Base-by-base conservation (phyloP, 176 grass and related monocot genomes). In the Hsuehochloa calcarea region DNA sequence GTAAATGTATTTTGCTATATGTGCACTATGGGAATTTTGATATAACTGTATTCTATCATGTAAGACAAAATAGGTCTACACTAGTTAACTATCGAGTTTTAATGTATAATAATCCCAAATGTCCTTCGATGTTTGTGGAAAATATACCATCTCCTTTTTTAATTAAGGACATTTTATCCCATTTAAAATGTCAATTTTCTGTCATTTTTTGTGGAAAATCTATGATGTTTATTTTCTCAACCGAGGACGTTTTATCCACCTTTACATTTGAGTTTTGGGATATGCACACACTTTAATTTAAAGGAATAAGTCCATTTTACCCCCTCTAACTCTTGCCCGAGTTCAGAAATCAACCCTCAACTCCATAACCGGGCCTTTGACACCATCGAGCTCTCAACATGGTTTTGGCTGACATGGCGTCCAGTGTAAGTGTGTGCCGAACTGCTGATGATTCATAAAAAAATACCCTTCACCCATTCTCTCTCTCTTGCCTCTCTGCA, bases 61-160 rank as follows among this genome's bases (percentile, higher is more conserved):
- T 61, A 70, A 70, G 40, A 46, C 0, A 61, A 47, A 70, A 71
- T 17, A 51, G 19, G 4, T 39, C 49, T 35, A 78, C 43, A 63
- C 29, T 31, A 64, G 13, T 83, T 61, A 12, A 52, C 9, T 23
- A 25, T 40, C 5, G 6, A 40, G 47, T 70, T 31, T 60, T 11
- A 38, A 47, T 23, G 12, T 22, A 68, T 26, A 26, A 49, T 11
- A 41, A 74, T 43, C 27, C 50, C 19, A 5, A 65, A 80, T 35
- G 14, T 23, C 47, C 23, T 72, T 68, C 5, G 4, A 47, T 64
- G 59, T 80, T 72, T 72, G 44, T 31, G 68, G 37, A 68, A 38
- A 55, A 56, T 56, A 35, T 77, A 31, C 52, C 34, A 77, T 35
- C 27, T 77, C 25, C 62, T 26, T 59, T 84, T 54, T 44, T 79